Conservation (phyloP, 371 early-diverging fungal species). For the Choanephora cucurbitarum region DNA sequence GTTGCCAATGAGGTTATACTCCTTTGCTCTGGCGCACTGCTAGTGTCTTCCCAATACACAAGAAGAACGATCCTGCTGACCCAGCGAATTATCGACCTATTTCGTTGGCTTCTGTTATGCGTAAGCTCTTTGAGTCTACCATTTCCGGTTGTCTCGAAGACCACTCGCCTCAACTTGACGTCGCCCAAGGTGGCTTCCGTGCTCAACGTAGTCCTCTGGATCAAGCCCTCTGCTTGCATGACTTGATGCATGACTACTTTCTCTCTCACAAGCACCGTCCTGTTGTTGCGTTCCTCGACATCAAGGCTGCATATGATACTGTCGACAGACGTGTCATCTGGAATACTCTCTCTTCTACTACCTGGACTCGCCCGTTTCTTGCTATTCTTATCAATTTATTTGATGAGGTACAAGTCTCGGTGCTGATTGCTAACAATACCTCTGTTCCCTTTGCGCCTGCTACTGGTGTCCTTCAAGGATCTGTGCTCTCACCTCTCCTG, state of each 20-base stretch:
- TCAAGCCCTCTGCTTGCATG: slow-evolving; percentile 32
- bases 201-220: slow-evolving; percentile 26
- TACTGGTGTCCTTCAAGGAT: slow-evolving; percentile 35
- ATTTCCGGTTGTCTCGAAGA: not conserved
- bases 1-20: slow-evolving; percentile 25
- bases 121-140: slow-evolving; percentile 24
- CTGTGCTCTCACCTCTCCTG: slow-evolving; percentile 24
- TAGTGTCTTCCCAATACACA: slow-evolving; percentile 25
- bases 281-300: slow-evolving; percentile 30
- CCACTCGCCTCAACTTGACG: slow-evolving; percentile 18
- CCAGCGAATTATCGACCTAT: slow-evolving; percentile 28
- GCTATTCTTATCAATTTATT: slow-evolving; percentile 21
- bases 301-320: slow-evolving; percentile 37
- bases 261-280: not conserved
- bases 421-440: slow-evolving; percentile 10
- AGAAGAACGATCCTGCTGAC: slow-evolving; percentile 21
- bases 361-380: slow-evolving; percentile 3
- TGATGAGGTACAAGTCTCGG: slow-evolving; percentile 18
- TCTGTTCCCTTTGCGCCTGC: slow-evolving; percentile 19
- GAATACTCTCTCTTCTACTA: slow-evolving; percentile 6
- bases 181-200: slow-evolving; percentile 40
- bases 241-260: slow-evolving; percentile 9
- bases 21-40: slow-evolving; percentile 28
- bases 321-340: slow-evolving; percentile 27
- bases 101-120: slow-evolving; percentile 23